Conservation (phyloP, 352 stramenopile species). For the Globisporangium okanoganense region DNA sequence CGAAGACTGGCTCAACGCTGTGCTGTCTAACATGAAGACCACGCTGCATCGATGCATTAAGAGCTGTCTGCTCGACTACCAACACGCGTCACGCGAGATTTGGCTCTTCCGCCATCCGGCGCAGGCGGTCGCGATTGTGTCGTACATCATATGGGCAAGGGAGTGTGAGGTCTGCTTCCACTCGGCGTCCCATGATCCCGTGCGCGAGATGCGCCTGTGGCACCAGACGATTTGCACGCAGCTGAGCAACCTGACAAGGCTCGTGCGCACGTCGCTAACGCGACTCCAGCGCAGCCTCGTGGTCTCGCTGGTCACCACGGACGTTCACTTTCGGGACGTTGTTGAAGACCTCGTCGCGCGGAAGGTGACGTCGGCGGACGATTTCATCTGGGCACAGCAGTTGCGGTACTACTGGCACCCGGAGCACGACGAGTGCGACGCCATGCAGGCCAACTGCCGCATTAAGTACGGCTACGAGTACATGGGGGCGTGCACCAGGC, state of each 20-base stretch:
- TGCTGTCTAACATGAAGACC: conserved; percentile 71
- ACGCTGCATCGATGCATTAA: conserved; percentile 74
- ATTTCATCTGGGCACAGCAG: conserved; percentile 79
- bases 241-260: conserved; percentile 55
- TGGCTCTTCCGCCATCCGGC: conserved; percentile 89
- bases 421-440: conserved; percentile 57
- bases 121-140: conserved; percentile 88
- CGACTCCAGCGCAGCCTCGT: conserved; percentile 51
- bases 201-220: conserved; percentile 52
- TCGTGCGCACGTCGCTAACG: conserved; percentile 59
- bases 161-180: conserved; percentile 68
- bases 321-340: conserved; percentile 78
- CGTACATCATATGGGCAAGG: conserved; percentile 83
- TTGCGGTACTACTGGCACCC: conserved; percentile 72
- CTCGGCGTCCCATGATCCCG: conserved; percentile 43
- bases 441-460: conserved; percentile 58
- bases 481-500: conserved; percentile 84
- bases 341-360: conserved; percentile 59
- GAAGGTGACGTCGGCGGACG: conserved; percentile 35
- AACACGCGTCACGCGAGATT: conserved; percentile 64
- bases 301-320: conserved; percentile 69
- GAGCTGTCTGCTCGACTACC: conserved; percentile 84
- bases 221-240: conserved; percentile 67
- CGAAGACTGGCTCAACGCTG: conserved; percentile 82
- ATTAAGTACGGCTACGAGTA: conserved; percentile 91